phyloP scores from a whole-genome alignment of 2,329 filamentous ascomycete species.

The Fusarium mundagurra region DNA sequence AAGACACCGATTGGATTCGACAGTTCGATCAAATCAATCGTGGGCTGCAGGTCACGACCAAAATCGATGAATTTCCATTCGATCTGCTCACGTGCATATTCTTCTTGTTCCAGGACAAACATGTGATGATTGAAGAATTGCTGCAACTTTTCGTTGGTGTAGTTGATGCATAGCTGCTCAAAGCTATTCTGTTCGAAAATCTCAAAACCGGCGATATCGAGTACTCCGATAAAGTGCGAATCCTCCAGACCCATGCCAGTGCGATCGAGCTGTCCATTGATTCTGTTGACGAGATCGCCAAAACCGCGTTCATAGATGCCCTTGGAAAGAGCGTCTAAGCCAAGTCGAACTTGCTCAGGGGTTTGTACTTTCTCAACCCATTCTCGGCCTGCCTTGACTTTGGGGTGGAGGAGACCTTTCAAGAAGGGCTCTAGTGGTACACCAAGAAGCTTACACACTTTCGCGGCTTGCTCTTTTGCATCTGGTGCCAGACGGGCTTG shows the following conservation, averaged over 20 bases:
- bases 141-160: constrained; percentile 98
- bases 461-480: constrained; percentile 77
- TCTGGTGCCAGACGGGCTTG: constrained; percentile 86
- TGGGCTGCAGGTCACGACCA: constrained; percentile 94
- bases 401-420: constrained; percentile 88
- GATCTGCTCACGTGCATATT: constrained; percentile 96
- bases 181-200: constrained; percentile 99
- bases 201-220: constrained; percentile 99
- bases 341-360: constrained; percentile 91
- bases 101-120: constrained; percentile 98
- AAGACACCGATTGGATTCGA: constrained; percentile 98
- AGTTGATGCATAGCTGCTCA: constrained; percentile 99
- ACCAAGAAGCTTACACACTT: constrained; percentile 84
- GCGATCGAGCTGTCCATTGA: constrained; percentile 92
- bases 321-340: constrained; percentile 91
- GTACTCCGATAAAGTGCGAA: constrained; percentile 94
- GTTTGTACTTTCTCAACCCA: constrained; percentile 99
- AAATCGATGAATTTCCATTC: constrained; percentile 99
- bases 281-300: constrained; percentile 88
- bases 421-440: constrained; percentile 87
- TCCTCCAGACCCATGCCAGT: constrained; percentile 85
- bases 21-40: constrained; percentile 95
- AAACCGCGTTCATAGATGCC: constrained; percentile 98
- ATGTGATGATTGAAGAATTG: constrained; percentile 99
- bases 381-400: constrained; percentile 93